Conservation (phyloP, 441 rosid genomes). For the Sinapis alba region DNA sequence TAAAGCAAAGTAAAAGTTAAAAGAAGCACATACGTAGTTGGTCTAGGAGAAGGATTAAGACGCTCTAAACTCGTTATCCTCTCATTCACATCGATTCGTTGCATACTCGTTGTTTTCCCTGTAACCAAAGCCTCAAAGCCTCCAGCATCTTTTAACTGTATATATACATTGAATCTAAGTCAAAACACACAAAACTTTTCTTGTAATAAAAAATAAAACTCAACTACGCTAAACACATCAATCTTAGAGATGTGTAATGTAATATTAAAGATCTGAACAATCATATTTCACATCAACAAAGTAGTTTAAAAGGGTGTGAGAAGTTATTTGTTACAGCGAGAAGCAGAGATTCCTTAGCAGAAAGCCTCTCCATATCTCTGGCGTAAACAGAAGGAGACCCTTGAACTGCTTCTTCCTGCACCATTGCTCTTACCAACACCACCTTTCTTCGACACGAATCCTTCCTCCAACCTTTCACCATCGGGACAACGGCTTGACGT, state of each 20-base stretch:
- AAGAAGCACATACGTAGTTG: constrained; percentile 74
- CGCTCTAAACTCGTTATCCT: constrained; percentile 83
- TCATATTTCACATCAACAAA: too few species aligned
- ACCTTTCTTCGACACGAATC: constrained; percentile 28
- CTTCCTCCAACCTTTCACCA: constrained; percentile 40
- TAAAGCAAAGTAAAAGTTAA: constrained; percentile 13
- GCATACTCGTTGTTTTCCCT: constrained; percentile 69
- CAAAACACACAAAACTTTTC: not conserved
- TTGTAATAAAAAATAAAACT: not conserved
- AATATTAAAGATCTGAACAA: not conserved
- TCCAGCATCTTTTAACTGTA: constrained; percentile 75
- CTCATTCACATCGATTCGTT: constrained; percentile 88
- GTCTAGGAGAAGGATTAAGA: constrained; percentile 87
- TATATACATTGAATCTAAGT: not conserved
- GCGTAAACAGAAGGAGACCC: constrained; percentile 82
- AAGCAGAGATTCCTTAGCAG: constrained; percentile 90
- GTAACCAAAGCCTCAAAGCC: constrained; percentile 80
- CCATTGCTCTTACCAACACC: constrained; percentile 53
- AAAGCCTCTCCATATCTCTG: constrained; percentile 91
- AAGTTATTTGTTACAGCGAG: constrained; percentile 66
- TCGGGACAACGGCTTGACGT: constrained; percentile 14
- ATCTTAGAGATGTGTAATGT: not conserved
- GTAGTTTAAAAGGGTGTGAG: not conserved
- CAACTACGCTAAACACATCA: not conserved
- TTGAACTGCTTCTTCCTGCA: constrained; percentile 63